Conservation (phyloP, 768 basidiomycete species). For the Leucocoprinus birnbaumii region DNA sequence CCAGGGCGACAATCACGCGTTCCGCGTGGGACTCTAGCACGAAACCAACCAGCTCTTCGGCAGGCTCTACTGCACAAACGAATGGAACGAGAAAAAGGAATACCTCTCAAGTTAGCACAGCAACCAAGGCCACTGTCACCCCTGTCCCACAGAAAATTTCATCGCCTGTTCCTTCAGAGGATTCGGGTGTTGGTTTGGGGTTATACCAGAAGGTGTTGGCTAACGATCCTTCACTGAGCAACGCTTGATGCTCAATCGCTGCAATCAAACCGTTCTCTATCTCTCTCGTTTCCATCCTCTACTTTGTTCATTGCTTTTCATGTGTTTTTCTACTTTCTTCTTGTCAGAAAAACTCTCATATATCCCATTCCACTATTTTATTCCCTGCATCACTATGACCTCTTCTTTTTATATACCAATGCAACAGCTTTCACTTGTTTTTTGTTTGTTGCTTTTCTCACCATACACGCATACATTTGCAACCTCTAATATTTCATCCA, state of each 20-base stretch:
- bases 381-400: conserved; percentile 15
- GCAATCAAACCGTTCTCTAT: conserved; percentile 26
- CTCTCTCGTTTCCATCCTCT: conserved; percentile 15
- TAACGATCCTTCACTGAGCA: conserved; percentile 66
- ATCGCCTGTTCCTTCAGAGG: conserved; percentile 76
- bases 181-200: conserved; percentile 68
- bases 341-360: conserved; percentile 17
- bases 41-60: not conserved
- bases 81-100: conserved; percentile 57
- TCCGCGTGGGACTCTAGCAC: conserved; percentile 75
- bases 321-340: conserved; percentile 14
- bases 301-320: not conserved
- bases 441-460: conserved; percentile 13
- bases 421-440: conserved; percentile 18
- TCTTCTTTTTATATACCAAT: conserved; percentile 20
- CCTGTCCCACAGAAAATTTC: conserved; percentile 42
- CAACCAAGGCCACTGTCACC: conserved; percentile 37
- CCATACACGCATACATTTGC: conserved; percentile 14
- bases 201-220: conserved; percentile 80
- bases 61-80: conserved; percentile 19
- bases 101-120: conserved; percentile 69
- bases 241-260: conserved; percentile 10
- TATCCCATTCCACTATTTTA: conserved; percentile 20
- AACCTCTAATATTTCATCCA: conserved; percentile 2
- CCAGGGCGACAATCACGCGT: conserved; percentile 70